phyloP scores from a whole-genome alignment of 768 basidiomycete genomes.

The Boletus eberwhitei region DNA sequence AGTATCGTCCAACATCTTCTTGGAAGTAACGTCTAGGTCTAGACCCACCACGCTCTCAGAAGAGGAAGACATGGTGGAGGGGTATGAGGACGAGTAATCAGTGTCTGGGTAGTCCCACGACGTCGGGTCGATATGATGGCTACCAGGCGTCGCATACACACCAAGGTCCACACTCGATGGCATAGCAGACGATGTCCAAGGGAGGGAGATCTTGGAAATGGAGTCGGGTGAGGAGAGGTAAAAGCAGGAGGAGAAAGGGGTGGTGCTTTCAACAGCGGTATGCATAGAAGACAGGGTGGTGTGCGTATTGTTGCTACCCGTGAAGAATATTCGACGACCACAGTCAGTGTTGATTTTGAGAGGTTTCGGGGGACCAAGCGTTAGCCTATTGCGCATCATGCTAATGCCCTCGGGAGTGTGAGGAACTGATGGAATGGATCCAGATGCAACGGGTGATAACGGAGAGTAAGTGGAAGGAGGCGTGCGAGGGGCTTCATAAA shows the following conservation, averaged over 20 bases:
- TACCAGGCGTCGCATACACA: constrained; percentile 40
- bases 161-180: constrained; percentile 39
- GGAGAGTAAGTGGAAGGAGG: constrained; percentile 54
- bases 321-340: constrained; percentile 34
- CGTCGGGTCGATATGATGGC: constrained; percentile 49
- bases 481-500: constrained; percentile 46
- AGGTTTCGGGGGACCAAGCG: constrained; percentile 35
- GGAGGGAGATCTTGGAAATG: constrained; percentile 35
- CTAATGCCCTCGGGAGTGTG: constrained; percentile 55
- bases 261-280: constrained; percentile 64
- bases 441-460: constrained; percentile 37
- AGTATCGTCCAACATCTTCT: constrained; percentile 30
- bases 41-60: constrained; percentile 34
- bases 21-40: constrained; percentile 31
- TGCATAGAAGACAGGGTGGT: constrained; percentile 64
- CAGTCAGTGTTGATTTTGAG: constrained; percentile 60
- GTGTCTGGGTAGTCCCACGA: constrained; percentile 46
- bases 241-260: constrained; percentile 55
- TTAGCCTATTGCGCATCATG: constrained; percentile 37
- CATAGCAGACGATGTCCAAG: constrained; percentile 33
- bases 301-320: constrained; percentile 43
- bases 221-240: constrained; percentile 47
- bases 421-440: constrained; percentile 46
- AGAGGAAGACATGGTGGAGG: constrained; percentile 40
- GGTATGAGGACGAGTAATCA: constrained; percentile 48